Evolutionary conservation across 805 yeast species (phyloP).

Genomic region (Zygosaccharomyces gambellarensis): DNA sequence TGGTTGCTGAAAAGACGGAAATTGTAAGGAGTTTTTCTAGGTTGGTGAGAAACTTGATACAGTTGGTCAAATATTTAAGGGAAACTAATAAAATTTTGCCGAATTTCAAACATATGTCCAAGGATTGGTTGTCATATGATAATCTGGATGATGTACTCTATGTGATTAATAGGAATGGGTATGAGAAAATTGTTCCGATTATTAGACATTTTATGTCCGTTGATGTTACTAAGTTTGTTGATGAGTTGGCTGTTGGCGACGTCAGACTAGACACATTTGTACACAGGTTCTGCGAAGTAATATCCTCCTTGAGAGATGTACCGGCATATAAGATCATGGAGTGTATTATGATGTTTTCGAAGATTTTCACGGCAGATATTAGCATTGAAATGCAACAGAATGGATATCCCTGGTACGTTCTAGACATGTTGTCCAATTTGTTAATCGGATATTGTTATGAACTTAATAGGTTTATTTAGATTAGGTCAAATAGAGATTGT

Average conservation of each 20-base stretch:
- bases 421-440: slow-evolving; percentile 14
- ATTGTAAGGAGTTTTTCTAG: slow-evolving; percentile 51
- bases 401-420: slow-evolving; percentile 14
- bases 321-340: slow-evolving; percentile 22
- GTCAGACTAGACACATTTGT: slow-evolving; percentile 13
- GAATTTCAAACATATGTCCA: slow-evolving; percentile 41
- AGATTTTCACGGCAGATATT: slow-evolving; percentile 27
- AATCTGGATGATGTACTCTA: slow-evolving; percentile 33
- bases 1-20: slow-evolving; percentile 48
- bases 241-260: slow-evolving; percentile 9
- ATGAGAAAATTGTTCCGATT: slow-evolving; percentile 11
- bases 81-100: slow-evolving; percentile 42
- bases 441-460: slow-evolving; percentile 14
- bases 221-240: slow-evolving; percentile 9
- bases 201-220: slow-evolving; percentile 18
- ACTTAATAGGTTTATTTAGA: slow-evolving; percentile 13
- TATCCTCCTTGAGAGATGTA: slow-evolving; percentile 13
- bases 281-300: slow-evolving; percentile 14
- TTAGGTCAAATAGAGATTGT: neutral
- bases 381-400: slow-evolving; percentile 12
- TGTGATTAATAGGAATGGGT: slow-evolving; percentile 18
- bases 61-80: slow-evolving; percentile 48
- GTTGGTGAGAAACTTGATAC: slow-evolving; percentile 50
- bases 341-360: slow-evolving; percentile 23
- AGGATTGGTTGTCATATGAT: slow-evolving; percentile 52